Conservation (phyloP, 805 yeast species). For the Zygosaccharomyces rouxii region DNA sequence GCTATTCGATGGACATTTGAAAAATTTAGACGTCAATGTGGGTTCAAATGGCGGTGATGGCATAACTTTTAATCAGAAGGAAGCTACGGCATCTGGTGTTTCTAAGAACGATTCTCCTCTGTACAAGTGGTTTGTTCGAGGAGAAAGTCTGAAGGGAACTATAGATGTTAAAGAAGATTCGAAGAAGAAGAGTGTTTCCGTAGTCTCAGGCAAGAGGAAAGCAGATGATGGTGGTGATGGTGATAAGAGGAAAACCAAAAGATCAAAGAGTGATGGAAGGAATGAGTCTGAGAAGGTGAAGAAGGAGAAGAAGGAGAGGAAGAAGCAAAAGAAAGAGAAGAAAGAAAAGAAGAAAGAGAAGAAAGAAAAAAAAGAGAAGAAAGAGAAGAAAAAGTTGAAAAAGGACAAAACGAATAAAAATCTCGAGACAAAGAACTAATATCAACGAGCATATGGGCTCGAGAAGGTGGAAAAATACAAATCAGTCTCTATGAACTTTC, state of each 20-base stretch:
- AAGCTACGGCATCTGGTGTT: constrained; percentile 43
- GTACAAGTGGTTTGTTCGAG: constrained; percentile 81
- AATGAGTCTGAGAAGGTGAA: constrained; percentile 9
- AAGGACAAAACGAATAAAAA: constrained; percentile 25
- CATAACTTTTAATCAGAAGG: constrained; percentile 52
- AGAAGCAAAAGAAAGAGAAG: constrained; percentile 19
- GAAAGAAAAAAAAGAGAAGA: constrained; percentile 22
- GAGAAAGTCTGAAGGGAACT: constrained; percentile 81
- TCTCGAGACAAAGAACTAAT: constrained; percentile 18
- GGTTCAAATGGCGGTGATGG: constrained; percentile 29
- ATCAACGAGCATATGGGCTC: not conserved
- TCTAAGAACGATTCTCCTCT: constrained; percentile 62
- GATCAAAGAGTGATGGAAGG: constrained; percentile 11
- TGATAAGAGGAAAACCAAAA: constrained; percentile 14
- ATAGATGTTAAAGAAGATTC: constrained; percentile 36
- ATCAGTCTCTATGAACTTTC: too few species aligned
- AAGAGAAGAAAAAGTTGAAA: constrained; percentile 23
- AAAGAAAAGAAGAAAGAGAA: constrained; percentile 23
- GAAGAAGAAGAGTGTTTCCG: constrained; percentile 8
- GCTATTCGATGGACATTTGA: constrained; percentile 88
- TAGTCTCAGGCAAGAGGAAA: constrained; percentile 8
- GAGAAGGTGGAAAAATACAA: not conserved
- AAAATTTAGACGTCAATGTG: constrained; percentile 57
- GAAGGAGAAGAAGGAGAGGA: constrained; percentile 9
- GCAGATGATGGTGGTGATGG: constrained; percentile 17